These are phyloP conservation scores for Magnolia sinica DNA, from an alignment of 164 flowering plant species.

Conservation along the genomic window DNA sequence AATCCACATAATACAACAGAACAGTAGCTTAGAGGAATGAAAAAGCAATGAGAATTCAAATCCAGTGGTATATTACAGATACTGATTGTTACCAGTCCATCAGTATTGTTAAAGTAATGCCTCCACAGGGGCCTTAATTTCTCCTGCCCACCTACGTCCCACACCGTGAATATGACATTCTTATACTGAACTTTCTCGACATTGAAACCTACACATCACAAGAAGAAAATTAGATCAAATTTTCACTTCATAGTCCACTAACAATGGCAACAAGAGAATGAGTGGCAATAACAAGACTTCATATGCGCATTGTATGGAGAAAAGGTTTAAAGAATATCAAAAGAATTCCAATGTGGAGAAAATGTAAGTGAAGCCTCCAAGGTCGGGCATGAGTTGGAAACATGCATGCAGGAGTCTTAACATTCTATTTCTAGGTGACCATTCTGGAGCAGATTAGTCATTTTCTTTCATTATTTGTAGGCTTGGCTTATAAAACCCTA, in stretches of 20 bases:
- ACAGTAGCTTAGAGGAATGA: not conserved
- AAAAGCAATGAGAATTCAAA: not conserved
- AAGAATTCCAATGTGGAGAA: not conserved
- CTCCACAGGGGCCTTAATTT: conserved; percentile 97
- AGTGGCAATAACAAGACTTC: not conserved
- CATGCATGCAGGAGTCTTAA: no score
- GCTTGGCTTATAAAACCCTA: no score
- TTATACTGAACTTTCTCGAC: conserved; percentile 98
- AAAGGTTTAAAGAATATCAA: not conserved
- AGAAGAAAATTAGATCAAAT: not conserved
- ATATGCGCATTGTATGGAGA: not conserved
- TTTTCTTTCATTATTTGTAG: no score
- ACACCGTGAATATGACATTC: conserved; percentile 93
- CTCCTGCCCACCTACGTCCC: conserved; percentile 99
- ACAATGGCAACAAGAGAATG: not conserved
- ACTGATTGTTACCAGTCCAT: conserved; percentile 73
- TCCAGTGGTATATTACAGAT: not conserved
- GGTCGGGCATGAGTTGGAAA: no score
- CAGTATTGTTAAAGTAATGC: conserved; percentile 95
- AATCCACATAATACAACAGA: no score
- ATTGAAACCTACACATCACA: conserved; percentile 67
- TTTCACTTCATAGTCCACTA: not conserved
- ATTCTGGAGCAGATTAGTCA: no score
- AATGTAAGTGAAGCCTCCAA: no score
- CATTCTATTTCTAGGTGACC: no score